Evolutionary conservation across 148 eudicot genomes (phyloP).

Genomic region (Rhododendron ovatum): DNA sequence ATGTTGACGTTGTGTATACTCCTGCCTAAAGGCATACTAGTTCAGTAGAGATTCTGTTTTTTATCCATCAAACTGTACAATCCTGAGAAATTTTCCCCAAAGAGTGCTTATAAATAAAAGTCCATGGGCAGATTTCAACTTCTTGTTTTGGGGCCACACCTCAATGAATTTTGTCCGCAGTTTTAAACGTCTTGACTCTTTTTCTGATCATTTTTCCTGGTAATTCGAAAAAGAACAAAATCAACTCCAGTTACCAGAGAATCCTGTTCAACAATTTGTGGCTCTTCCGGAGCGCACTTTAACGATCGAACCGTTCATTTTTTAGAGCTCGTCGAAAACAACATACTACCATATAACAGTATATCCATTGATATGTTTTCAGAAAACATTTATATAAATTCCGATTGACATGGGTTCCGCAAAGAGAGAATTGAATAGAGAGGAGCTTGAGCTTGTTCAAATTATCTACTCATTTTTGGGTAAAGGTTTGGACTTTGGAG

Average conservation of each 20-base stretch:
- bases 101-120: not conserved
- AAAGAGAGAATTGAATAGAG: not conserved
- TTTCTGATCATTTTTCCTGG: not conserved
- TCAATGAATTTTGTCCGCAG: not conserved
- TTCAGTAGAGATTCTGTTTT: not conserved
- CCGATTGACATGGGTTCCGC: not conserved
- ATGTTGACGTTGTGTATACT: not conserved
- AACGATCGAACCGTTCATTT: not conserved
- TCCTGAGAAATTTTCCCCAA: not conserved
- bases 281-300: not conserved
- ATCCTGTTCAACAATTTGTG: not conserved
- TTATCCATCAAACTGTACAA: not conserved
- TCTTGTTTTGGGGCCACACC: not conserved
- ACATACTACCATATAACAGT: not conserved
- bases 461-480: not conserved
- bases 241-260: not conserved
- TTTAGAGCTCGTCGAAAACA: not conserved
- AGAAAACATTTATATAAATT: not conserved
- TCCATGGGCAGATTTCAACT: not conserved
- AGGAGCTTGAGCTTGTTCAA: not conserved
- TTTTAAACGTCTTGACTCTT: not conserved
- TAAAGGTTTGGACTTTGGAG: not conserved
- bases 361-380: not conserved
- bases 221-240: not conserved
- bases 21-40: not conserved